These are phyloP conservation scores for Diaporthe citrichinensis DNA, from an alignment of 2,329 filamentous ascomycete species.

Conservation along the genomic window DNA sequence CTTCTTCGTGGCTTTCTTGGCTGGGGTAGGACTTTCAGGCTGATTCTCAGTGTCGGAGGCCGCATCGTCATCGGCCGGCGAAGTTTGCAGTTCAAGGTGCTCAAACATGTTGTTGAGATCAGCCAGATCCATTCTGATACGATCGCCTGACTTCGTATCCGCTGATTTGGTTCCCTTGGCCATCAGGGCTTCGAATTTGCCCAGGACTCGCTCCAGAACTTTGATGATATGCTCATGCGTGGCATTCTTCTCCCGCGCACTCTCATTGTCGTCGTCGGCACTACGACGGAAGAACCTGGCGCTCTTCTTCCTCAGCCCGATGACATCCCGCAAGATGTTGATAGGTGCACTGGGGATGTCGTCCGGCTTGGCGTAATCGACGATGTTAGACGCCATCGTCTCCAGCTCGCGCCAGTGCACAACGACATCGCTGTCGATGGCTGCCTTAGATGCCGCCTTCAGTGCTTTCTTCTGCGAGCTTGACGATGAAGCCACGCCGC, in stretches of 20 bases:
- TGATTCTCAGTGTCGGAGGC: not conserved
- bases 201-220: not conserved
- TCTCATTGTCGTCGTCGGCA: not conserved
- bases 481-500: not conserved
- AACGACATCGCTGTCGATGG: not conserved
- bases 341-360: not conserved
- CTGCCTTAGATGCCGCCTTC: not conserved
- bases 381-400: not conserved
- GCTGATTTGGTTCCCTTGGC: not conserved
- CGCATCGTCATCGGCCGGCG: not conserved
- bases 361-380: not conserved
- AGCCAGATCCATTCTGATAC: not conserved
- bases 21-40: not conserved
- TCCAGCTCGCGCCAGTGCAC: not conserved
- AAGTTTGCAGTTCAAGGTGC: not conserved
- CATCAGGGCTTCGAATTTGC: constrained; percentile 1
- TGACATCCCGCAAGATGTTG: not conserved
- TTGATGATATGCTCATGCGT: not conserved
- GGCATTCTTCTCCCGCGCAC: not conserved
- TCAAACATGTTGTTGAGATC: not conserved
- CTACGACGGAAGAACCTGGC: not conserved
- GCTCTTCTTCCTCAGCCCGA: not conserved
- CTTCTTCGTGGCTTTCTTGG: not conserved
- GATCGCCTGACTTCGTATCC: not conserved
- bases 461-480: not conserved